A percentile compares a stretch with the other conserved stretches of the same genome.
Conservation (phyloP, 306 rosid species). For the Cotoneaster glaucophyllus region DNA sequence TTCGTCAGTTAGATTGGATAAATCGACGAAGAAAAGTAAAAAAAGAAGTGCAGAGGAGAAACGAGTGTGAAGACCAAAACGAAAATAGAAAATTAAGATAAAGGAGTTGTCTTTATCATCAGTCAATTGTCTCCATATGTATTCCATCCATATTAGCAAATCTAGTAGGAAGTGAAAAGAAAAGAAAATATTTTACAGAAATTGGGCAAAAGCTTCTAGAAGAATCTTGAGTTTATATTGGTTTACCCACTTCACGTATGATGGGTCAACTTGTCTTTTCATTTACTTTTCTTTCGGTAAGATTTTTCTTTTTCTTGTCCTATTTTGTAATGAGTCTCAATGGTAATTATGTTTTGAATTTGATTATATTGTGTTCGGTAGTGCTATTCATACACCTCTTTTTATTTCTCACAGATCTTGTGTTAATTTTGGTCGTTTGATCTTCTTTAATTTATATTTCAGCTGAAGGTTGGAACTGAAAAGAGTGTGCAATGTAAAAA, state of each 20-base stretch:
- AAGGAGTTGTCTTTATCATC: constrained; percentile 29
- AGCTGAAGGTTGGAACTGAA: no score
- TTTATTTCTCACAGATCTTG: no score
- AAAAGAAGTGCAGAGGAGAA: neutral
- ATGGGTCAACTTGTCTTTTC: constrained; percentile 36
- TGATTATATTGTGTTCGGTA: neutral
- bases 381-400: no score
- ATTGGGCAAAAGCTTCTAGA: constrained; percentile 55
- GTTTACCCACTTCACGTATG: constrained; percentile 29
- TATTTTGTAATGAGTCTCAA: neutral
- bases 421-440: no score
- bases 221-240: constrained; percentile 20
- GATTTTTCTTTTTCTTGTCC: neutral
- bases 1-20: no score
- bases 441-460: no score
- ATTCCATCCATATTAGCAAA: constrained; percentile 14
- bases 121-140: constrained; percentile 21
- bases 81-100: neutral
- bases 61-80: neutral
- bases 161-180: constrained; percentile 41
- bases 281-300: neutral
- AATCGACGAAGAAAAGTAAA: neutral
- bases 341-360: constrained; percentile 22
- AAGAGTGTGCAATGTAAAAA: no score
- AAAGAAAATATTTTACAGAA: constrained; percentile 13